Conservation (phyloP, 2,329 filamentous ascomycete species). For the Xylogone sp. region DNA sequence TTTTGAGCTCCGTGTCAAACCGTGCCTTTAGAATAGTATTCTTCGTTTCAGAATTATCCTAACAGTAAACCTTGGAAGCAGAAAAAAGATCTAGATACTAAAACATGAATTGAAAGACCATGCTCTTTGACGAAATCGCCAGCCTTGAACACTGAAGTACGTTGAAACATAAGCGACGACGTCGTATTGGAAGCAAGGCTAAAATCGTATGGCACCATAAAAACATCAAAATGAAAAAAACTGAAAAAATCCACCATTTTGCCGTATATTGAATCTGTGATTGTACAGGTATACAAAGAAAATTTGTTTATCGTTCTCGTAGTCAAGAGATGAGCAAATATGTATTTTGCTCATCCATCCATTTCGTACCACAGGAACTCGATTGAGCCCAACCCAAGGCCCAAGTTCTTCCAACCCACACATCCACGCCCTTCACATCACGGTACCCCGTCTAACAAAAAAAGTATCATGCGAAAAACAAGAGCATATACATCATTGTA, state of each 20-base stretch:
- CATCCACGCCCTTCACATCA: slow-evolving; percentile 7
- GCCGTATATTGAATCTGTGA: slow-evolving; percentile 9
- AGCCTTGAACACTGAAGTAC: too few relatives aligned
- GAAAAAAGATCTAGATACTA: too few relatives aligned
- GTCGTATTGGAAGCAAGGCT: too few relatives aligned
- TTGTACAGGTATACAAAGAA: slow-evolving; percentile 23
- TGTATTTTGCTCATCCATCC: neutral
- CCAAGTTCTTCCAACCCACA: slow-evolving; percentile 3
- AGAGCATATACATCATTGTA: slow-evolving; percentile 1
- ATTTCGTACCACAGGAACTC: neutral
- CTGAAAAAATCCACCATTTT: slow-evolving; percentile 5
- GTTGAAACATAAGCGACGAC: too few relatives aligned
- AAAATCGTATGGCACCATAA: too few relatives aligned
- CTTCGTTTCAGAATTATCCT: too few relatives aligned
- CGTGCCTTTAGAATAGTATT: too few relatives aligned
- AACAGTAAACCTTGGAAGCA: too few relatives aligned
- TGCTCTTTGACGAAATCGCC: too few relatives aligned
- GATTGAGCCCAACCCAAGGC: neutral
- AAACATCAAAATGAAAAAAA: neutral
- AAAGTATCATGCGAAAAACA: too few relatives aligned
- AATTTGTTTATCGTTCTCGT: slow-evolving; percentile 9
- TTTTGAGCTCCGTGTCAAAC: too few relatives aligned
- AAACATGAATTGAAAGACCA: too few relatives aligned
- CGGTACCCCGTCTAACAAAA: neutral
- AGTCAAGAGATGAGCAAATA: slow-evolving; percentile 14